Evolutionary conservation across 2,329 filamentous ascomycete genomes (phyloP), one percentile per base, ranked within the genome.

Genomic region (Berkeleyomyces rouxiae): DNA sequence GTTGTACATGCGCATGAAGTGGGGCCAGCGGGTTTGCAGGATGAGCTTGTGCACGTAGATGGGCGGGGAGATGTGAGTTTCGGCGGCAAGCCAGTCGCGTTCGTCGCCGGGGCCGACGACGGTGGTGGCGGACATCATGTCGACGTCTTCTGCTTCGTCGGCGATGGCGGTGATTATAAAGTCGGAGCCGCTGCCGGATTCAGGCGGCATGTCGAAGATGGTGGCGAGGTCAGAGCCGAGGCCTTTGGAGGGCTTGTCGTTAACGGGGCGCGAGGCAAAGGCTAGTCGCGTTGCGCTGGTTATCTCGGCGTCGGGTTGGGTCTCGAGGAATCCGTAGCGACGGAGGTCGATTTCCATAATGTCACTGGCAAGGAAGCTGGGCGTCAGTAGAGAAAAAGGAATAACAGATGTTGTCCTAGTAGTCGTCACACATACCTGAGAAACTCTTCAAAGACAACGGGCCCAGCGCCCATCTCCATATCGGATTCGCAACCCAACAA

Each of bases 21-120:
- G 93, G 37, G 93, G 91, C 93, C 93, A 99, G 60, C 93, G 87
- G 23, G 93, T 87, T 72, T 95, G 89, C 7, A 99, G 79, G 61
- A 99, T 96, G 63, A 99, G 85, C 65, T 89, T 90, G 73, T 99
- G 93, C 3, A 97, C 92, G 70, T 97, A 87, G 61, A 99, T 97
- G 0, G 91, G 90, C 37, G 80, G 79, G 0, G 90, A 95, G 0
- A 86, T 89, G 0, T 80, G 78, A 1, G 80, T 76, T 66, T 85
- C 82, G 0, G 82, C 77, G 3, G 81, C 76, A 11, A 85, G 76
- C 82, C 83, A 86, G n/a, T 79, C 76, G 49, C 75, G 74, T 7
- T 72, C 72, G 47, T 76, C 46, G 11, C 51, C 36, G 7, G 76
- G 55, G 79, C 74, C 42, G 44, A 80, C 72, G 10, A 77, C 76